Evolutionary conservation across 139 green algal genomes (phyloP).

Genomic region (Chlorella ohadii): DNA sequence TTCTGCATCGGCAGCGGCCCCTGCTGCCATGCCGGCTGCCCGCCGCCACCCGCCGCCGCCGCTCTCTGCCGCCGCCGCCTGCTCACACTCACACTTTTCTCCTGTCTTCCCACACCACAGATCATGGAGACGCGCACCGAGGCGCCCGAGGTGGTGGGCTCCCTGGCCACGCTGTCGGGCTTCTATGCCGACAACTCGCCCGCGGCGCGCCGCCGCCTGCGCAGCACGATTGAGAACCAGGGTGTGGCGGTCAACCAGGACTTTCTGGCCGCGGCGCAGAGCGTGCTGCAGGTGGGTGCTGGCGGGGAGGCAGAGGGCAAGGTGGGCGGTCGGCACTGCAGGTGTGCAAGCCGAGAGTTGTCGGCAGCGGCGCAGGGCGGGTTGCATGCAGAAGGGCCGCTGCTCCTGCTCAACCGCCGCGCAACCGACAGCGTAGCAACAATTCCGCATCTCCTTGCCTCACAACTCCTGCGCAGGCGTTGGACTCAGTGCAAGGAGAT

Average conservation of each 20-base stretch:
- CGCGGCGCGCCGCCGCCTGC: conserved; percentile 55
- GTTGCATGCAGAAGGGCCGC: too few relatives aligned
- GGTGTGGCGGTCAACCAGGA: conserved; percentile 78
- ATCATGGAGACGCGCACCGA: conserved; percentile 91
- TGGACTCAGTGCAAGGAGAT: conserved; percentile 84
- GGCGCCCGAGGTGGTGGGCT: conserved; percentile 78
- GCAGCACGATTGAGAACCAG: conserved; percentile 80
- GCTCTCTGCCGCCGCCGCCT: background rate
- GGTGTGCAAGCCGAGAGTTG: too few relatives aligned
- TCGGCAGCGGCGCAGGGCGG: too few relatives aligned
- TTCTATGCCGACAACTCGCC: conserved; percentile 87
- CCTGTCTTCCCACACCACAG: conserved; percentile 42
- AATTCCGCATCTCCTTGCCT: background rate
- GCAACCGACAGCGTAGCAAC: too few relatives aligned
- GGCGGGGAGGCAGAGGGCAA: too few relatives aligned
- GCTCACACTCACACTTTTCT: too few relatives aligned
- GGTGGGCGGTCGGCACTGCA: too few relatives aligned
- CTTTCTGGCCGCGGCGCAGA: conserved; percentile 80
- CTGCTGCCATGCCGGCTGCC: background rate
- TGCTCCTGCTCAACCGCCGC: too few relatives aligned
- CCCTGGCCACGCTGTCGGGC: conserved; percentile 75
- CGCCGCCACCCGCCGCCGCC: background rate
- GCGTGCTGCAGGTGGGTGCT: conserved; percentile 62
- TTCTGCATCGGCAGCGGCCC: background rate
- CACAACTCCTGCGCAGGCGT: conserved; percentile 55